Conservation (phyloP, 2,329 filamentous ascomycete species). For the Xylaria sp. region DNA sequence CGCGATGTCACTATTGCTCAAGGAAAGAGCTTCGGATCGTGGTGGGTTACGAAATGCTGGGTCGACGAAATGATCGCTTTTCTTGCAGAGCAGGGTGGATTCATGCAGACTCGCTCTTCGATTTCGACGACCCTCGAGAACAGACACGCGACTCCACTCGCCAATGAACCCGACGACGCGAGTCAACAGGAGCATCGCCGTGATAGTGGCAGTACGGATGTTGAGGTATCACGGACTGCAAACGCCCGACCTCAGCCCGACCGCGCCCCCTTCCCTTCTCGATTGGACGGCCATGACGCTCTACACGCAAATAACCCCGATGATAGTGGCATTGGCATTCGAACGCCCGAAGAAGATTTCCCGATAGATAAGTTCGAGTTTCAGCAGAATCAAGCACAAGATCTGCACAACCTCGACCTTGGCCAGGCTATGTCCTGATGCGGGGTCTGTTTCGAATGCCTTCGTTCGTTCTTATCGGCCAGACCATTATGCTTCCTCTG, state of each 20-base stretch:
- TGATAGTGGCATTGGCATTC: conserved; percentile 70
- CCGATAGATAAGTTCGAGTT: conserved; percentile 55
- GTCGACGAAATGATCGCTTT: conserved; percentile 92
- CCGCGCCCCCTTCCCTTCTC: conserved; percentile 45
- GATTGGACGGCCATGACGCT: conserved; percentile 41
- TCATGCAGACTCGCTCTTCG: conserved; percentile 57
- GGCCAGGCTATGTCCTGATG: conserved; percentile 11
- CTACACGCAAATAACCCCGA: conserved; percentile 50
- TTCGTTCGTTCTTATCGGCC: not conserved
- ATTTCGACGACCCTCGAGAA: conserved; percentile 22
- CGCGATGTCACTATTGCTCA: conserved; percentile 75
- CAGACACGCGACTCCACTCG: conserved; percentile 30
- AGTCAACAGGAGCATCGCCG: conserved; percentile 37
- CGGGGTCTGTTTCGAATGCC: not conserved
- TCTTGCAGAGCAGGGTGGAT: conserved; percentile 84
- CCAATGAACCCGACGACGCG: conserved; percentile 31
- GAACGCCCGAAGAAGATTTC: conserved; percentile 61
- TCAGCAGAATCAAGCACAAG: conserved; percentile 34
- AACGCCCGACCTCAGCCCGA: conserved; percentile 44
- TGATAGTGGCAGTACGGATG: conserved; percentile 43
- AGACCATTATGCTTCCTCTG: conserved; percentile 1
- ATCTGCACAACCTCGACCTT: conserved; percentile 28
- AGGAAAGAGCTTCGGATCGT: conserved; percentile 77
- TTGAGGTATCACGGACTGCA: conserved; percentile 37
- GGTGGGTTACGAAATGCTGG: conserved; percentile 95